Evolutionary conservation across 331 rosid species (phyloP).

Genomic region (Acacia pycnantha): DNA sequence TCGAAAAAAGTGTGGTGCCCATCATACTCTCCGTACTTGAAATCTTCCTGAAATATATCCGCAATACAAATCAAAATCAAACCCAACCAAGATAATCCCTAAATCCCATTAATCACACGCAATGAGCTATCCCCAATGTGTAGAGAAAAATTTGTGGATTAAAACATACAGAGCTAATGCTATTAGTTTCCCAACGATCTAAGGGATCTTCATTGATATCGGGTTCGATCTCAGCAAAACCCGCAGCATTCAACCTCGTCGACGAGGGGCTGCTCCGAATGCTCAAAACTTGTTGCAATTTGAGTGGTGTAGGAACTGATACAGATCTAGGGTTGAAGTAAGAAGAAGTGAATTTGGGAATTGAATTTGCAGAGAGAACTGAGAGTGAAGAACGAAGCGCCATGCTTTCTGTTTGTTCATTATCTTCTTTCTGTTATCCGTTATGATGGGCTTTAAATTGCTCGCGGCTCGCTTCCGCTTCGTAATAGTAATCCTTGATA

Average conservation of each 20-base stretch:
- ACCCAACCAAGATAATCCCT: not conserved
- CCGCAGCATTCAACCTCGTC: slow-evolving; percentile 48
- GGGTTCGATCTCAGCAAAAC: slow-evolving; percentile 71
- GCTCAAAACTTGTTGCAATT: slow-evolving; percentile 27
- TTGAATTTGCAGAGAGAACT: slow-evolving; percentile 36
- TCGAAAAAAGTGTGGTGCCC: slow-evolving; percentile 82
- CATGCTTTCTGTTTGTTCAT: slow-evolving; percentile 32
- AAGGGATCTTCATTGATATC: slow-evolving; percentile 80
- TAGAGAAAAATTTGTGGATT: not conserved
- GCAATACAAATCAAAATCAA: slow-evolving; percentile 24
- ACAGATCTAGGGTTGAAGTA: not conserved
- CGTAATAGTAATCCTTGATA: not conserved
- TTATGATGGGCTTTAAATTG: slow-evolving; percentile 12
- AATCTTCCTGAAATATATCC: slow-evolving; percentile 66
- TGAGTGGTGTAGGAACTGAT: not conserved
- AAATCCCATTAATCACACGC: not conserved
- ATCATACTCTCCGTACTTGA: slow-evolving; percentile 71
- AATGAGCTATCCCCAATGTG: not conserved
- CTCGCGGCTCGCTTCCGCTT: not conserved
- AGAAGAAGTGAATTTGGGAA: slow-evolving; percentile 42
- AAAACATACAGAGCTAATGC: slow-evolving; percentile 54
- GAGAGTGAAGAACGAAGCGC: slow-evolving; percentile 59
- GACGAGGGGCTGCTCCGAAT: slow-evolving; percentile 22
- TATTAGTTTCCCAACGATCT: slow-evolving; percentile 60
- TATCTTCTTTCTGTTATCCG: slow-evolving; percentile 22